Conservation (phyloP, 1,284 basidiomycete species). For the Puccinia triticina region DNA sequence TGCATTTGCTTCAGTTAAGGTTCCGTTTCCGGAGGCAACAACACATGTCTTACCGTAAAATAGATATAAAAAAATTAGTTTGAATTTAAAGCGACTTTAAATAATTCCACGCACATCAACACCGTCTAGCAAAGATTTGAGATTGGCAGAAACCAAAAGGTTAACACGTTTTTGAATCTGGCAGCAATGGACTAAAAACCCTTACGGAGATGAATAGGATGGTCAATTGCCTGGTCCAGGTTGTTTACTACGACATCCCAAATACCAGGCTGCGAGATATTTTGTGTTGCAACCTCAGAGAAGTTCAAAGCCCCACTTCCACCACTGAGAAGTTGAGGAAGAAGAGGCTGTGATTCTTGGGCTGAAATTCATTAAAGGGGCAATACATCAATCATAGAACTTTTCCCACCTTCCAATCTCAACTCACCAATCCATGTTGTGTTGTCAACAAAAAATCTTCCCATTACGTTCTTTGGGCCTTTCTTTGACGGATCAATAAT, state of each 20-base stretch:
- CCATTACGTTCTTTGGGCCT: constrained; percentile 7
- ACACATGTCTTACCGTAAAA: not conserved
- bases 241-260: constrained; percentile 60
- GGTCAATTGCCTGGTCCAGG: constrained; percentile 57
- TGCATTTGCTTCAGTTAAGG: constrained; percentile 7
- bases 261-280: constrained; percentile 54
- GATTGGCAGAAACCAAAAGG: not conserved
- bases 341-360: constrained; percentile 47
- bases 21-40: constrained; percentile 17
- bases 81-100: not conserved
- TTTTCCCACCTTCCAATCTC: not conserved
- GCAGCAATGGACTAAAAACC: not conserved
- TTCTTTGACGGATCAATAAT: constrained; percentile 9
- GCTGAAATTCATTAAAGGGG: constrained; percentile 27
- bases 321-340: constrained; percentile 16
- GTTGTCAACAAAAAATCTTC: constrained; percentile 49
- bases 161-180: not conserved
- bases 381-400: not conserved
- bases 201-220: constrained; percentile 60
- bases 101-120: constrained; percentile 9
- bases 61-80: not conserved
- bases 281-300: constrained; percentile 31
- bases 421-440: constrained; percentile 36
- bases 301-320: constrained; percentile 40
- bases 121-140: not conserved